Evolutionary conservation across 148 eudicot genomes (phyloP), one percentile per base, ranked within the genome.

Genomic region (Fagopyrum homotropicum): DNA sequence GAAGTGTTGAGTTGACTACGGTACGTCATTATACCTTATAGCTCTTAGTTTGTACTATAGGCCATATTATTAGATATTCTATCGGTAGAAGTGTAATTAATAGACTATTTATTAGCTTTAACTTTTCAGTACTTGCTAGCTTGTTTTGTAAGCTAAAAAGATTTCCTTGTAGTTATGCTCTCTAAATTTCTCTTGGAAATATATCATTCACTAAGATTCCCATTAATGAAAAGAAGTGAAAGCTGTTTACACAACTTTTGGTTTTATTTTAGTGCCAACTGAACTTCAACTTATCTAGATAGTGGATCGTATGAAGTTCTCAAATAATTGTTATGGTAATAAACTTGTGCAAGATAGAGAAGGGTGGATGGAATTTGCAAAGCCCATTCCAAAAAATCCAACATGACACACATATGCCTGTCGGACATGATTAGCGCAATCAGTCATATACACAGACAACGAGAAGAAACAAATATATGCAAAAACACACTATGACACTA

Each of bases 321-420:
- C 69, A 63, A 3, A 9, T n/a, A 63, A 63, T 29, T 22, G 9
- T 26, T 29, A 63, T 63, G 45, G 10, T 4, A 26, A 30, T 35
- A 29, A 3, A 26, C n/a, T 63, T 63, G 69, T 35, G 45, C 16
- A 63, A 63, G 69, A 35, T 35, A 63, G 69, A 63, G 14, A 63
- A 63, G 69, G 69, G n/a, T 63, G 69, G 69, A 7, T 63, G 45
- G 14, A 16, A 63, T 63, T 63, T 30, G 8, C 45, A 63, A 63
- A 63, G 7, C 2, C 29, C 40, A 30, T 63, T 12, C 69, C 69
- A 63, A 30, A 63, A 63, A 63, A 63, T 35, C 45, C 69, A 63
- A 29, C 66, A 60, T 22, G 66, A 26, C 66, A 26, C 66, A 60
- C 12, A 8, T 57, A 60, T 60, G 40, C 12, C 14, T 30, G 8